Base-by-base conservation (phyloP, 495 filamentous ascomycete species). In the Hypomontagnella monticulosa region DNA sequence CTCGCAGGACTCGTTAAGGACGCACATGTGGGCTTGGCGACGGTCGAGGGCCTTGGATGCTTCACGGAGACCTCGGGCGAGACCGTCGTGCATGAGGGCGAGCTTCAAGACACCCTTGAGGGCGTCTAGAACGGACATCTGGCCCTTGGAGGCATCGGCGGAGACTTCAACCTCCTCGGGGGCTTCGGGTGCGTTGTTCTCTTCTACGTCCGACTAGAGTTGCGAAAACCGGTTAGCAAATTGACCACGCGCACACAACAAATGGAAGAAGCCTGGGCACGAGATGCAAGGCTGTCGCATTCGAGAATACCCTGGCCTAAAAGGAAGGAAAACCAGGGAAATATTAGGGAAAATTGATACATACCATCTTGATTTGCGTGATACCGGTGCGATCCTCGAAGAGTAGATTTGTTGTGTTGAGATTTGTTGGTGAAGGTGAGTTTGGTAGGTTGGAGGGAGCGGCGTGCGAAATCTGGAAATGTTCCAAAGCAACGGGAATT, bases 11-110 rank as follows among this genome's bases (percentile, higher is more conserved):
- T 99, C 95, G 85, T 98, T 98, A 59, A 99, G 87, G 71, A 99
- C 95, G 82, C 96, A 98, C 92, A 99, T 97, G 82, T 99, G 96
- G 23, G 95, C 95, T 86, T 99, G 92, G 69, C 96, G 91, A 71
- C 95, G 87, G 82, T 98, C 96, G 62, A 99, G 90, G 51, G 95
- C 93, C 88, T 99, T 99, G 83, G 87, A 89, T 52, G 96, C 96
- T 83, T 99, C 95, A 69, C 96, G 93, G 60, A 99, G 91, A 80
- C 95, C 95, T 76, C 95, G 95, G 64, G 95, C 96, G 63, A 99
- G 93, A 78, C 95, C 95, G 79, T 99, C 96, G 88, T 99, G 93
- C 89, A 98, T 97, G 71, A 99, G 92, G 30, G 95, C 92, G 77
- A 97, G 88, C 85, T 97, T 97, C 66, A 99, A 88, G 66, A 97